Evolutionary conservation across 2,329 filamentous ascomycete genomes (phyloP), one percentile per base, ranked within the genome.

Genomic region (Phaeoacremonium minimum): DNA sequence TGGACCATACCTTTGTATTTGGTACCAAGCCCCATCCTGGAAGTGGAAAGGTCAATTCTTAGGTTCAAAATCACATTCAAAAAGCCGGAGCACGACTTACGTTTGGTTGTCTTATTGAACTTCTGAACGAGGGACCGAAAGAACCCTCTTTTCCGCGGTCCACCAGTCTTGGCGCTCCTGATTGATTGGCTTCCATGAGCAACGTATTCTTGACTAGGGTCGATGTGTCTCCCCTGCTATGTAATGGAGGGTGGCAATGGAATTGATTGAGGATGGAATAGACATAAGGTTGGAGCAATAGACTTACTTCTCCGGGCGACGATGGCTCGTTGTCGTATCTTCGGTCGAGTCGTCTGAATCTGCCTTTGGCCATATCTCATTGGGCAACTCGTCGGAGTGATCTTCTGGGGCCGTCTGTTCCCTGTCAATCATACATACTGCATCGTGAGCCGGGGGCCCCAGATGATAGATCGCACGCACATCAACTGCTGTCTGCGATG

Each of bases 321-420:
- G 32, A 36, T 20, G 15, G 18, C 16, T 20, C 4, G 9, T 5
- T 12, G 34, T 33, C 15, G 33, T 13, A 11, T 35, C 44, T 12
- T 38, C 36, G 31, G 33, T 44, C 16, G 46, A 47, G 31, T 49
- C 47, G 17, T 50, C 49, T 7, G 49, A 49, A 30, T 51, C 48
- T 16, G 41, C 37, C 6, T 26, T 40, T 18, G 49, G 49, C 46
- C 46, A 52, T 32, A 50, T 44, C 4, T 48, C 40, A 26, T 39
- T 45, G n/a, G 43, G 40, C 9, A 37, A 36, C 11, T 38, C 28
- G 14, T 26, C 35, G 40, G 40, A 22, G n/a, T 36, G 37, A 15
- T 46, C 44, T 16, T 45, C 42, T 28, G 30, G 26, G 7, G 22
- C 14, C 17, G 13, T 15, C 13, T 30, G 11, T 36, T 11, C 12